Evolutionary conservation across 177 flowering plant genomes (phyloP).

Genomic region (Telopea speciosissima): DNA sequence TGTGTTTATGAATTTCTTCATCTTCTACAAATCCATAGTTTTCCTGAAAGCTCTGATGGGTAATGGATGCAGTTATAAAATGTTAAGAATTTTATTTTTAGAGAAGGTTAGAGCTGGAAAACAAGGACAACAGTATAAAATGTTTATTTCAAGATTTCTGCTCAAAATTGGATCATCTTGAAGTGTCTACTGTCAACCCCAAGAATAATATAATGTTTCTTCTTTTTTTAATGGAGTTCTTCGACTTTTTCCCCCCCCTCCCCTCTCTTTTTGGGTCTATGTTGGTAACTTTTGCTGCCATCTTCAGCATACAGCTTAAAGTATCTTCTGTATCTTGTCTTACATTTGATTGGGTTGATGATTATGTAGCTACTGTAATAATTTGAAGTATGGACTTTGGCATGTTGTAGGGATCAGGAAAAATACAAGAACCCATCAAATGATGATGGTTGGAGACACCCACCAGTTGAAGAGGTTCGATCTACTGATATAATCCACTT

Average conservation of each 20-base stretch:
- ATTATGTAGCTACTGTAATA: not conserved
- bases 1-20: not conserved
- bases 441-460: constrained; percentile 57
- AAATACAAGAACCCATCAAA: constrained; percentile 62
- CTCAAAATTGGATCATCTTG: not conserved
- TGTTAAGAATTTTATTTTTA: not conserved
- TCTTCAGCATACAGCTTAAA: not conserved
- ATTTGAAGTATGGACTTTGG: constrained; percentile 7
- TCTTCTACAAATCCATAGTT: not conserved
- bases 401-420: constrained; percentile 54
- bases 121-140: not conserved
- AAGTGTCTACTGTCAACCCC: not conserved
- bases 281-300: not conserved
- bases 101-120: not conserved
- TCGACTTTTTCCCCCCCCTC: not conserved
- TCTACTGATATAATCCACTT: not conserved
- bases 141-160: not conserved
- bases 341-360: not conserved
- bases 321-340: constrained; percentile 1
- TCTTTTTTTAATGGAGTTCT: not conserved
- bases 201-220: not conserved
- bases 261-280: not conserved
- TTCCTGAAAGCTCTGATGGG: not conserved
- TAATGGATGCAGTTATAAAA: not conserved
- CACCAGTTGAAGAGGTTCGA: constrained; percentile 87